These are phyloP conservation scores for Kazachstania taianensis DNA, from an alignment of 805 yeast genomes.

Conservation along the genomic window DNA sequence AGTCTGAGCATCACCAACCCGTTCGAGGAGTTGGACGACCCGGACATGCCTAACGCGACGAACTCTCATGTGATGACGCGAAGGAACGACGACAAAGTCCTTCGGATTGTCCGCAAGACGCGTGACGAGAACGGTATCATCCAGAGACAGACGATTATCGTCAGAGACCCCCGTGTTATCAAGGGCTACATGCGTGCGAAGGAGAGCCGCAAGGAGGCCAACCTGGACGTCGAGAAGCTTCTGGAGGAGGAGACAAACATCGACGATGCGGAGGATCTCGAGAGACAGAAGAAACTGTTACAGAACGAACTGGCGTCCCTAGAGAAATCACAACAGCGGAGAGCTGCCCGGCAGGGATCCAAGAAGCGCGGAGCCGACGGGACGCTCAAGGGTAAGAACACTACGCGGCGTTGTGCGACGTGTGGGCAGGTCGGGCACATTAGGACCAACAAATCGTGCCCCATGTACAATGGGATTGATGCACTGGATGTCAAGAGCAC, in stretches of 20 bases:
- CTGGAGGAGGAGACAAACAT: slow-evolving; percentile 25
- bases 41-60: slow-evolving; percentile 30
- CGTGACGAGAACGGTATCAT: slow-evolving; percentile 78
- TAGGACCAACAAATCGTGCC: slow-evolving; percentile 81
- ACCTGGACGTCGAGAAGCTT: slow-evolving; percentile 46
- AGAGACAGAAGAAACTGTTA: slow-evolving; percentile 61
- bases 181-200: slow-evolving; percentile 70
- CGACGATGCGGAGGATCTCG: slow-evolving; percentile 75
- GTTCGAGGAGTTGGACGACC: slow-evolving; percentile 29
- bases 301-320: slow-evolving; percentile 78
- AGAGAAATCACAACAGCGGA: slow-evolving; percentile 63
- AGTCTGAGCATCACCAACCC: slow-evolving; percentile 39
- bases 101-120: slow-evolving; percentile 67
- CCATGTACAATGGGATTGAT: slow-evolving; percentile 47
- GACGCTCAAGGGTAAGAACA: slow-evolving; percentile 27
- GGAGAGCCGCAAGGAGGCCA: slow-evolving; percentile 50
- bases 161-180: slow-evolving; percentile 79
- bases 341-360: slow-evolving; percentile 46
- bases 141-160: slow-evolving; percentile 67
- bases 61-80: slow-evolving; percentile 20
- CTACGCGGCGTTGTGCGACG: slow-evolving; percentile 77
- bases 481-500: too few species aligned
- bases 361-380: slow-evolving; percentile 29
- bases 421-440: slow-evolving; percentile 96
- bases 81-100: slow-evolving; percentile 31